Conservation (phyloP, 1,284 basidiomycete species). For the Puccinia brachypodii region DNA sequence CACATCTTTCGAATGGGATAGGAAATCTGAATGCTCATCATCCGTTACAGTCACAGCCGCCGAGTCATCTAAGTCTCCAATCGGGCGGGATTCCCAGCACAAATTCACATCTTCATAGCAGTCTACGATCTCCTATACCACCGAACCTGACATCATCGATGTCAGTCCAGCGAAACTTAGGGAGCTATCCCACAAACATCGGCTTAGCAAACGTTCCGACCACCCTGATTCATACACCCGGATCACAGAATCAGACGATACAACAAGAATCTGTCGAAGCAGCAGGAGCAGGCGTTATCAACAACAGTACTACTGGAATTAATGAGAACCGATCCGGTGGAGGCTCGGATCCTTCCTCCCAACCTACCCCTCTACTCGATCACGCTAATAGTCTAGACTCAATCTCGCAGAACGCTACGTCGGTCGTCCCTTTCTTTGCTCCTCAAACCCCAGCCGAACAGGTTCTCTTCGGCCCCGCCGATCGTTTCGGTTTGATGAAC, state of each 20-base stretch:
- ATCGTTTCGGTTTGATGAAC: conserved; percentile 89
- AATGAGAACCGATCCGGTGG: conserved; percentile 37
- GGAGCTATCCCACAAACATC: conserved; percentile 14
- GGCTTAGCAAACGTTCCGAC: conserved; percentile 13
- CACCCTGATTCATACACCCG: conserved; percentile 31
- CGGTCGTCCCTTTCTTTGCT: conserved; percentile 24
- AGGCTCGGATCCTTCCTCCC: conserved; percentile 38
- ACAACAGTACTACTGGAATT: neutral
- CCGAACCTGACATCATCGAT: conserved; percentile 14
- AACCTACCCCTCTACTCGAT: conserved; percentile 42
- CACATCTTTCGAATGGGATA: conserved; percentile 45
- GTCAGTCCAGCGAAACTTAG: neutral
- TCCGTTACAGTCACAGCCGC: conserved; percentile 16
- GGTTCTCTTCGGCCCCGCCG: conserved; percentile 86
- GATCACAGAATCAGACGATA: conserved; percentile 38
- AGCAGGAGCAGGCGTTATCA: too few relatives aligned
- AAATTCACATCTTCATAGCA: conserved; percentile 36
- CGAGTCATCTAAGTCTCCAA: conserved; percentile 13
- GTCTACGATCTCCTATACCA: conserved; percentile 46
- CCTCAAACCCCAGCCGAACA: conserved; percentile 78
- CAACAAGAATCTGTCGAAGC: conserved; percentile 19
- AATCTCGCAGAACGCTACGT: conserved; percentile 14
- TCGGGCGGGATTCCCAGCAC: conserved; percentile 18
- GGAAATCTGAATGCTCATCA: conserved; percentile 22
- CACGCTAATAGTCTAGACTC: conserved; percentile 38